Evolutionary conservation across 495 filamentous ascomycete species (phyloP), one percentile per base, ranked within the genome.

Genomic region (Parmelia sp.): DNA sequence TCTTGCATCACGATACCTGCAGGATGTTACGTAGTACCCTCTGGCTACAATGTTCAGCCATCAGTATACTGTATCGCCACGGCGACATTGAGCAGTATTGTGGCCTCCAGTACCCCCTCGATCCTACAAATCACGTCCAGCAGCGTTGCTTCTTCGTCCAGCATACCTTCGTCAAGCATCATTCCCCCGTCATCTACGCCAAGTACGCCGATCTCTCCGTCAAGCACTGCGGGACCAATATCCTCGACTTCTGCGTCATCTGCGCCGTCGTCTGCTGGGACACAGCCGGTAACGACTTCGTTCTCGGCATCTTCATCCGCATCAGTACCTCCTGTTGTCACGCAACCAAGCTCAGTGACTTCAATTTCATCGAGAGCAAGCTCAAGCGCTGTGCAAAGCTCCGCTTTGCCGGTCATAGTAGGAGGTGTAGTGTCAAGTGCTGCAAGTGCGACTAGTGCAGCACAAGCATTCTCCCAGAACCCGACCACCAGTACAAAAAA

Each of bases 1-100:
- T 27, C 37, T 9, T 60, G 57, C 42, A 42, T 60, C 12, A 42
- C 36, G 7, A 60, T 60, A 39, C 57, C 57, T 3, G 57, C 57
- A 19, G 57, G 57, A 17, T 60, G 57, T 33, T 60, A 60, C 42
- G 57, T 60, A 11, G 36, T 60, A 15, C 57, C 57, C 19, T 60
- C 57, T 31, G 57, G 57, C 37, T 60, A 60, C 35, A 60, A 60
- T 37, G 57, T 60, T 10, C 21, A 40, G 27, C 57, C 57, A 6
- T 25, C 40, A 14, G 9, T 60, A 6, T 33, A 40, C 15, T 60
- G 57, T n/a, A 40, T 36, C 25, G 29, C 57, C 1, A 60, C 57
- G 25, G 42, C 36, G 9, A 53, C 49, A 5, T 15, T 27, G 4
- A 31, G 49, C 31, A 53, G 49, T 15, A 53, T 3, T 19, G 27